phyloP scores from a whole-genome alignment of 306 rosid genomes.

The Inga laurina region DNA sequence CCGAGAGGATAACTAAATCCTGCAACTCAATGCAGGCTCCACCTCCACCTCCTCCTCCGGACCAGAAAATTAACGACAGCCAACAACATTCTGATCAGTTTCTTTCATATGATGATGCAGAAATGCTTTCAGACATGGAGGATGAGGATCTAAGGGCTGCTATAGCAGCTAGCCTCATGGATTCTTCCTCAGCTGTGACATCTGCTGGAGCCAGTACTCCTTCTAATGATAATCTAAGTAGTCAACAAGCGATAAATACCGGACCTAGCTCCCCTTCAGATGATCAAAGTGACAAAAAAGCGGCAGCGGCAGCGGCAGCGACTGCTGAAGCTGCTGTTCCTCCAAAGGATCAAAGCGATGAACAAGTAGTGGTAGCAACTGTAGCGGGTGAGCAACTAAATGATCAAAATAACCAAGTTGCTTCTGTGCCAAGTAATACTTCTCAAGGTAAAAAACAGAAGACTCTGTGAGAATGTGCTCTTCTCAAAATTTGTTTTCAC shows the following conservation, averaged over 20 bases:
- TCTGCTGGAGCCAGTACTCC: conserved; percentile 38
- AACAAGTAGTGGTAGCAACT: conserved; percentile 10
- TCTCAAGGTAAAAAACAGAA: conserved; percentile 43
- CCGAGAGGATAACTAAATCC: conserved; percentile 91
- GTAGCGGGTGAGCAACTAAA: conserved; percentile 34
- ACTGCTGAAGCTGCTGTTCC: conserved; percentile 28
- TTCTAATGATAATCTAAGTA: conserved; percentile 38
- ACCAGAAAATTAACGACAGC: conserved; percentile 39
- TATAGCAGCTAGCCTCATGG: conserved; percentile 87
- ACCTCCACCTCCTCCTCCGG: conserved; percentile 56
- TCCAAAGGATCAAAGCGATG: conserved; percentile 27
- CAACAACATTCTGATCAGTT: conserved; percentile 42
- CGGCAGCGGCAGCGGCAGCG: conserved; percentile 5
- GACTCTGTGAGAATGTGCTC: conserved; percentile 32
- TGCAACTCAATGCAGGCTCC: conserved; percentile 69
- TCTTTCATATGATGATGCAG: conserved; percentile 55
- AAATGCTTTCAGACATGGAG: conserved; percentile 65
- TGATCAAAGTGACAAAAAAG: conserved; percentile 37
- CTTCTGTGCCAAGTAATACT: conserved; percentile 28
- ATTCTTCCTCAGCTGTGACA: conserved; percentile 47
- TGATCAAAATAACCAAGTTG: conserved; percentile 35
- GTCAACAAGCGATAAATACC: conserved; percentile 7
- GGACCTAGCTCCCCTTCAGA: conserved; percentile 35
- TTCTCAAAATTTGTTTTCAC: conserved; percentile 34
- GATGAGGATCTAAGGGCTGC: conserved; percentile 91